These are phyloP conservation scores for Arachis monticola DNA, from an alignment of 331 rosid genomes.

Conservation along the genomic window DNA sequence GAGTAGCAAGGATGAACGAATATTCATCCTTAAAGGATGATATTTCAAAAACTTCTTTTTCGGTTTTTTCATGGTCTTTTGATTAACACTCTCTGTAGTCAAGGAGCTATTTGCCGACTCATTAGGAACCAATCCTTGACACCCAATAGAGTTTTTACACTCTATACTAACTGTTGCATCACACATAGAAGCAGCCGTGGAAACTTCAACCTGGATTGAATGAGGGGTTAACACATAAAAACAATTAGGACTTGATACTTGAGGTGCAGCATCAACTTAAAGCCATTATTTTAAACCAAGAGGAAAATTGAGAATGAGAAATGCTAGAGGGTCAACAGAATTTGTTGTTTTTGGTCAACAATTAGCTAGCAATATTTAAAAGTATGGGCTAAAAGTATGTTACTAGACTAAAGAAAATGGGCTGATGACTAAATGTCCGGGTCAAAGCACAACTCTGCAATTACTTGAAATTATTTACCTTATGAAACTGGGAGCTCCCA, in stretches of 20 bases:
- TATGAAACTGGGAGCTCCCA: constrained; percentile 32
- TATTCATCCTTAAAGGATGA: constrained; percentile 46
- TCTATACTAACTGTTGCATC: constrained; percentile 26
- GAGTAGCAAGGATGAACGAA: constrained; percentile 49
- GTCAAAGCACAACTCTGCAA: constrained; percentile 12
- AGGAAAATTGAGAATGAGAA: constrained; percentile 2
- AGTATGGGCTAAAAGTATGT: too few relatives aligned
- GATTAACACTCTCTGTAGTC: constrained; percentile 38
- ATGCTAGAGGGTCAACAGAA: too few relatives aligned
- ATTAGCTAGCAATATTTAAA: too few relatives aligned
- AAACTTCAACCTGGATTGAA: constrained; percentile 52
- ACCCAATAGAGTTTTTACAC: constrained; percentile 40
- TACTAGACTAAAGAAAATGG: too few relatives aligned
- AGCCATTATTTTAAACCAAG: constrained; percentile 36
- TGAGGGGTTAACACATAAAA: constrained; percentile 13
- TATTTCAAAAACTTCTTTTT: constrained; percentile 62
- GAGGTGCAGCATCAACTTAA: constrained; percentile 32
- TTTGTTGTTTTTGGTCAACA: too few relatives aligned
- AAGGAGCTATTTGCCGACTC: constrained; percentile 37
- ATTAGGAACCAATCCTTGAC: constrained; percentile 33
- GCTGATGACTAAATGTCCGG: too few relatives aligned
- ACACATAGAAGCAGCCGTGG: constrained; percentile 37
- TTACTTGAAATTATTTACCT: constrained; percentile 47
- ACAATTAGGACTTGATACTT: constrained; percentile 25
- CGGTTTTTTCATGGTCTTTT: constrained; percentile 48